Base-by-base conservation (phyloP, 2,329 filamentous ascomycete species). In the Thermoascus crustaceus region DNA sequence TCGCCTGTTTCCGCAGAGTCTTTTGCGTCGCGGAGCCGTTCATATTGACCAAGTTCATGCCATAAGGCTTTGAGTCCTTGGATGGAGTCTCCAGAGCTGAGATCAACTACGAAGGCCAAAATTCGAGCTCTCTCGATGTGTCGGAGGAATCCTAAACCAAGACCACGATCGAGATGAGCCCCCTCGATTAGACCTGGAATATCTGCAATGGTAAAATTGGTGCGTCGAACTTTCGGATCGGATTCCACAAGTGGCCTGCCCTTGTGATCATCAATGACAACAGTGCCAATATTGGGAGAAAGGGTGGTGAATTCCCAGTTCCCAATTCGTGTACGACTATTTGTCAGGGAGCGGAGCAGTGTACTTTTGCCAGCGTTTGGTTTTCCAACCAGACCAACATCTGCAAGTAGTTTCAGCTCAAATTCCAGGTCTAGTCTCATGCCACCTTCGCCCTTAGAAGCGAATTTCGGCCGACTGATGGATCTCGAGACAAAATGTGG, bases 301-400 rank as follows among this genome's bases (percentile, higher is more conserved):
- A 98, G 71, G 0, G 91, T 98, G 3, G 91, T 98, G 58, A 98
- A 98, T 7, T 87, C 89, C 91, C 91, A 98, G 57, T 84, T 80
- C 25, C 91, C 91, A 4, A 98, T 79, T 24, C 91, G 77, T 2
- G 91, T 85, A 40, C 87, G 81, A 56, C 85, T 93, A 58, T 88
- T 88, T 50, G 81, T 94, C 49, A 98, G 67, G 3, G 88, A 81
- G 11, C 91, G 80, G 10, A 96, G 73, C 1, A 98, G 72, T 0
- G 91, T 96, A 55, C 85, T 93, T 64, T 98, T 98, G 6, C 91
- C 91, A 4, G 89, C 91, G 57, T 98, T 98, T 1, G 91, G 91
- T 10, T 96, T 75, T 1, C 91, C 91, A 10, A 98, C 91, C 2
- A 98, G 73, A 0, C 91, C 91, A 5, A 98, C 82, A 60, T 98